These are phyloP conservation scores for Elaeis oleifera DNA, from an alignment of 202 grass and related monocot genomes.

Conservation along the genomic window DNA sequence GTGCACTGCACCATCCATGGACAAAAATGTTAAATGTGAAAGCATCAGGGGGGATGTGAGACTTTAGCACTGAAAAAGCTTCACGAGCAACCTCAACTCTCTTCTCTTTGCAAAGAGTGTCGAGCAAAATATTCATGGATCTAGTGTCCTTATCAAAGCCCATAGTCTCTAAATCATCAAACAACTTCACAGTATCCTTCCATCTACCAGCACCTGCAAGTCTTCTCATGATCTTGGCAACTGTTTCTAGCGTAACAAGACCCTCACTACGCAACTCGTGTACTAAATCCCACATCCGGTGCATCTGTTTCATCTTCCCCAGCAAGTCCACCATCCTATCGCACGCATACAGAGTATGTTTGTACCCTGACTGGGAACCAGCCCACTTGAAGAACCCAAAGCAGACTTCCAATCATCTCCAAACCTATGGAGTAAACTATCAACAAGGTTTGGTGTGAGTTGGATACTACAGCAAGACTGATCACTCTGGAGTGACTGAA, in stretches of 20 bases:
- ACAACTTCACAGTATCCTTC: conserved; percentile 52
- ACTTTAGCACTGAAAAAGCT: conserved; percentile 43
- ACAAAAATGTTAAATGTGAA: conserved; percentile 85
- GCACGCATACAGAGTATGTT: conserved; percentile 48
- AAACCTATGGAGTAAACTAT: conserved; percentile 52
- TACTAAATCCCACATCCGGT: conserved; percentile 66
- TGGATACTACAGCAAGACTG: conserved; percentile 26
- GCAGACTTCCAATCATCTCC: conserved; percentile 83
- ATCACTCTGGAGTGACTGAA: conserved; percentile 33
- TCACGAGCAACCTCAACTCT: conserved; percentile 57
- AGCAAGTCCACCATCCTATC: conserved; percentile 73
- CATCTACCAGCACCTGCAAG: conserved; percentile 61
- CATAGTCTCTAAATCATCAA: conserved; percentile 60
- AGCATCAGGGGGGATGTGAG: conserved; percentile 42
- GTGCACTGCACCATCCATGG: conserved; percentile 69
- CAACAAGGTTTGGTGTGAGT: conserved; percentile 41
- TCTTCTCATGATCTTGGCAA: conserved; percentile 67
- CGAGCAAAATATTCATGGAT: conserved; percentile 74
- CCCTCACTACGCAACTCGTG: conserved; percentile 46
- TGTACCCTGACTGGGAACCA: conserved; percentile 42
- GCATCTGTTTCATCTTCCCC: conserved; percentile 74
- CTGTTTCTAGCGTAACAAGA: conserved; percentile 42
- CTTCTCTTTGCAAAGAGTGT: conserved; percentile 77
- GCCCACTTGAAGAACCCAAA: conserved; percentile 75
- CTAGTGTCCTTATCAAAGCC: conserved; percentile 53